Evolutionary conservation across 768 basidiomycete species (phyloP).

Genomic region (Peribolospora baueri): DNA sequence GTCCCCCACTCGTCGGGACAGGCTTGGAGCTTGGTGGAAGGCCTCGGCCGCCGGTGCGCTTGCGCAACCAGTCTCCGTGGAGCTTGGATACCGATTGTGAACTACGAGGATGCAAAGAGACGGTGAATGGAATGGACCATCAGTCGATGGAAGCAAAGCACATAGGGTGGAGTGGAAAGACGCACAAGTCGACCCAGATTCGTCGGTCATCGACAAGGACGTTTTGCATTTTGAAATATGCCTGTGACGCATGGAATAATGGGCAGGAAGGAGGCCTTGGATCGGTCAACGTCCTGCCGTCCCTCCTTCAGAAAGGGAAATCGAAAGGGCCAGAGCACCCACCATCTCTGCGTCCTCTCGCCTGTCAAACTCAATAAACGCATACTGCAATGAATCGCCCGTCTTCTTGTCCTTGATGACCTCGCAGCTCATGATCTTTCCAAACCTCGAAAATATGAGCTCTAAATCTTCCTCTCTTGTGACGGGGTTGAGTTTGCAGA

Average conservation of each 20-base stretch:
- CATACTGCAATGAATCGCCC: conserved; percentile 89
- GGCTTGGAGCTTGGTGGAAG: conserved; percentile 40
- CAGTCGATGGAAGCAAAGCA: background rate
- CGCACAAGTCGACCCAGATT: conserved; percentile 83
- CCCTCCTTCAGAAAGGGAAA: background rate
- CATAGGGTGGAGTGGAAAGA: background rate
- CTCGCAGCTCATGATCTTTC: conserved; percentile 87
- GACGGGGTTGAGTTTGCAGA: conserved; percentile 92
- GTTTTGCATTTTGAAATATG: conserved; percentile 99
- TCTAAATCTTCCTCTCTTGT: conserved; percentile 90
- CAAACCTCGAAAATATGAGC: conserved; percentile 88
- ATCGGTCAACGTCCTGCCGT: background rate
- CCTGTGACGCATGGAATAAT: conserved; percentile 25
- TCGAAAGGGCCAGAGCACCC: conserved; percentile 8
- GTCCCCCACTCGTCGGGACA: conserved; percentile 19
- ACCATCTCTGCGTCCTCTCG: conserved; percentile 84
- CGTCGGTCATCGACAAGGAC: conserved; percentile 89
- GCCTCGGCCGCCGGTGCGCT: conserved; percentile 12
- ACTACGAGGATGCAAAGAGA: conserved; percentile 19
- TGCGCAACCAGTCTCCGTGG: conserved; percentile 42
- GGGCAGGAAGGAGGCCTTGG: background rate
- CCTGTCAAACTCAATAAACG: conserved; percentile 94
- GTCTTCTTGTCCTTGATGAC: conserved; percentile 89
- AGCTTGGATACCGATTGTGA: conserved; percentile 84
- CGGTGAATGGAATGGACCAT: background rate